Evolutionary conservation across 192 early-diverging fungal genomes (phyloP).

Genomic region (Umbelopsis sp.): DNA sequence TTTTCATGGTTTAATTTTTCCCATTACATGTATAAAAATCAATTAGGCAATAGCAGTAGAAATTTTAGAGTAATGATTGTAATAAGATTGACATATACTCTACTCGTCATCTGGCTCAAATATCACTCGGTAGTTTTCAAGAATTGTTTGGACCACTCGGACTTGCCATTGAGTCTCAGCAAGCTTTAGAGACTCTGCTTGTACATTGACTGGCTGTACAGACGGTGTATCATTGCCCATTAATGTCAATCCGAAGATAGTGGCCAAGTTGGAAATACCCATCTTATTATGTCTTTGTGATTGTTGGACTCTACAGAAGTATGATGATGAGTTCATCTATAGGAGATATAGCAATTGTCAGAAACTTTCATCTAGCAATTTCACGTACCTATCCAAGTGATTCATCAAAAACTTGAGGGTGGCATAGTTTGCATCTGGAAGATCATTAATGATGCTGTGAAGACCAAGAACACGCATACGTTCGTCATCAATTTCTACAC

Average conservation of each 20-base stretch:
- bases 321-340: not conserved
- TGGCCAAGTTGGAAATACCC: constrained; percentile 80
- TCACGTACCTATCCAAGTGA: constrained; percentile 74
- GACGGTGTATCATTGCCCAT: constrained; percentile 57
- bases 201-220: constrained; percentile 35
- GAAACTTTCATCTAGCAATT: no score
- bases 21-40: not conserved
- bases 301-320: constrained; percentile 60
- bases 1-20: not conserved
- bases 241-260: constrained; percentile 92
- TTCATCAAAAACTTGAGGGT: constrained; percentile 80
- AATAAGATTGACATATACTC: not conserved
- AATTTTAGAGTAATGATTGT: not conserved
- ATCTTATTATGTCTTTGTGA: constrained; percentile 84
- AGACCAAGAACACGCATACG: constrained; percentile 57
- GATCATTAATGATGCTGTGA: constrained; percentile 71
- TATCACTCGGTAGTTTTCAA: constrained; percentile 61
- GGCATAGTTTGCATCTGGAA: constrained; percentile 82
- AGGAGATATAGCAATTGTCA: no score
- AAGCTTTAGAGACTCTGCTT: constrained; percentile 23
- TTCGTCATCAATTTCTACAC: constrained; percentile 62
- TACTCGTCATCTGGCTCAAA: constrained; percentile 60
- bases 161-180: constrained; percentile 63
- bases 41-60: constrained; percentile 10
- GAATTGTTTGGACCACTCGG: constrained; percentile 58